Base-by-base conservation (phyloP, 169 alveolate genomes). In the Babesia ovis region DNA sequence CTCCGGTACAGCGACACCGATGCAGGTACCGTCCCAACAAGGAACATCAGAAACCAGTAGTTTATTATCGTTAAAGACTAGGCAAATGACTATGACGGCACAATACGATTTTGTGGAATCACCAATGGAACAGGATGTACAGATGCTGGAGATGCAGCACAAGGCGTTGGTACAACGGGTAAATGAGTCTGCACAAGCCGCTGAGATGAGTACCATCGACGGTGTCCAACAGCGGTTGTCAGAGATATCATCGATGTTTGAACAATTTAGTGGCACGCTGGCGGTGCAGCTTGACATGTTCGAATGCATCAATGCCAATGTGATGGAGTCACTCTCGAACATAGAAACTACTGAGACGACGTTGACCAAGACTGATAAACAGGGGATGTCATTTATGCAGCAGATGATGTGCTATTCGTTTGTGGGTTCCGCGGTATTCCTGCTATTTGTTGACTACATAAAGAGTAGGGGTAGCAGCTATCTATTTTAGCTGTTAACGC, bases 231-330 rank as follows among this genome's bases (percentile, higher is more conserved):
- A 72, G 55, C 58, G 89, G 22, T 73, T 81, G 18, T 3, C 84
- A 14, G 89, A 81, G 34, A 81, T 81, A 0, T 81, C 89, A n/a
- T 71, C 89, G n/a, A 81, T 81, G 89, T 81, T 81, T 54, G 89
- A 55, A 41, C 76, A 81, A 68, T 71, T 81, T 58, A 62, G 72
- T 31, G 85, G 85, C 20, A 72, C 89, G 22, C 46, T 81, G 37
- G 85, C 58, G 34, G 85, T 45, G 35, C 89, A 81, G 61, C 74
- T 67, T 32, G 89, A 73, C 31, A 59, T 72, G 56, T 71, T 72
- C 43, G 83, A 72, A 34, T 60, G 60, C 64, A 81, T 81, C 41
- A 70, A 51, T 43, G 85, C 77, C 67, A 81, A 81, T 64, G 85
- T 81, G 46, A 31, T 55, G 71, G 85, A 71, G 34, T 81, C 89